phyloP scores from a whole-genome alignment of 768 basidiomycete species.

The Rhodosporidiobolus odoratus region DNA sequence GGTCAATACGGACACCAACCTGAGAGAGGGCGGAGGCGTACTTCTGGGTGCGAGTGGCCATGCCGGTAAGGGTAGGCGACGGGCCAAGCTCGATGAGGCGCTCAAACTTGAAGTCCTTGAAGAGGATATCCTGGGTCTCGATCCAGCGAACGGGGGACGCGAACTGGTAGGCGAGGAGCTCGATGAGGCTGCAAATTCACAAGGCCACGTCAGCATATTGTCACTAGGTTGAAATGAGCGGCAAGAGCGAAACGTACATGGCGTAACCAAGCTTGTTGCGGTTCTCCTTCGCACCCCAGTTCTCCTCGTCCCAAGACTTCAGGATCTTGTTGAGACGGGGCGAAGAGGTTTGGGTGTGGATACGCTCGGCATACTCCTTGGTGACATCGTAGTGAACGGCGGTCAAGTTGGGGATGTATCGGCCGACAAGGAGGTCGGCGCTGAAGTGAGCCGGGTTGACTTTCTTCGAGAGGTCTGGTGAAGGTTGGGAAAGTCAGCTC shows the following conservation, averaged over 20 bases:
- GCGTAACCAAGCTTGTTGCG: slow-evolving; percentile 91
- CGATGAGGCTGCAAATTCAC: slow-evolving; percentile 58
- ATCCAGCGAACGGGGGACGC: slow-evolving; percentile 99
- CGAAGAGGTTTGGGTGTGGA: slow-evolving; percentile 94
- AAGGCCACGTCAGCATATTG: background rate
- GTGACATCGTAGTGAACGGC: slow-evolving; percentile 78
- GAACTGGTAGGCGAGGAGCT: slow-evolving; percentile 94
- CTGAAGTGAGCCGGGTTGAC: slow-evolving; percentile 85
- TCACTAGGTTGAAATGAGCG: too few relatives aligned
- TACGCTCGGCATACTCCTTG: slow-evolving; percentile 82
- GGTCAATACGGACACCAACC: slow-evolving; percentile 18
- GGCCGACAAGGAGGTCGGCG: slow-evolving; percentile 86
- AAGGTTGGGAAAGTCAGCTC: background rate
- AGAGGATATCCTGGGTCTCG: slow-evolving; percentile 93
- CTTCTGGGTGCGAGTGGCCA: slow-evolving; percentile 84
- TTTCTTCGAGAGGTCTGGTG: slow-evolving; percentile 90
- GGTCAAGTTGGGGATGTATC: slow-evolving; percentile 96
- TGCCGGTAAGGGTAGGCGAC: slow-evolving; percentile 89
- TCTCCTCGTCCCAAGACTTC: slow-evolving; percentile 83
- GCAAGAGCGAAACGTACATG: slow-evolving; percentile 49
- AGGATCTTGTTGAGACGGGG: slow-evolving; percentile 93
- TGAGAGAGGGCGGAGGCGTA: slow-evolving; percentile 45
- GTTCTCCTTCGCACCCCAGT: slow-evolving; percentile 73
- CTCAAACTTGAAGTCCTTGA: slow-evolving; percentile 78
- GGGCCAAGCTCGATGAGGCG: slow-evolving; percentile 93